Base-by-base conservation (phyloP, 192 early-diverging fungal genomes). In the Allomyces macrogynus region DNA sequence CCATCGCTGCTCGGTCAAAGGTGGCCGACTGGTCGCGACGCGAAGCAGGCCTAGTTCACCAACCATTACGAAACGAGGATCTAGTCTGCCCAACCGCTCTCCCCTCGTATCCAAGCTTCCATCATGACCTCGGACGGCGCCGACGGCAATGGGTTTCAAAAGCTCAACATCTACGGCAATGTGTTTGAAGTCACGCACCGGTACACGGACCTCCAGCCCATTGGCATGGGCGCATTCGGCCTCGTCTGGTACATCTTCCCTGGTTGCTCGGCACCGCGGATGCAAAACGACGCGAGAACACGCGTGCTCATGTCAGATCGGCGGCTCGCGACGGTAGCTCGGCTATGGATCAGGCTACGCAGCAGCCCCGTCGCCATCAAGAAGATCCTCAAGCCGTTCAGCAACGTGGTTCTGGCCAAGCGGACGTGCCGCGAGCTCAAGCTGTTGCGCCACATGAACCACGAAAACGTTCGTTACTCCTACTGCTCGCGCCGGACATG, bases 191-290 rank as follows among this genome's bases (percentile, higher is more conserved):
- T 91, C 42, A 91, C 87, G 16, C 49, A 40, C 69, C 88, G 87
- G 69, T 95, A 96, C 81, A 84, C 87, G 11, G 86, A 92, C 76
- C 78, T 96, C 60, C 85, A 93, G 71, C 89, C 93, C 10, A 87
- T 97, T 23, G 95, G 95, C 32, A 92, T 95, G 88, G 95, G 95
- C 49, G 91, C 95, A 5, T 97, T 95, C 74, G 95, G 95, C 73
- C 79, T 97, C 9, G 95, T 97, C 23, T 97, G 94, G 89, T 93
- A 82, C 75, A 7, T 40, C 0, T n/a, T n/a, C n/a, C n/a, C n/a
- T n/a, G n/a, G n/a, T n/a, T n/a, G n/a, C n/a, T n/a, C n/a, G n/a
- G n/a, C n/a, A n/a, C n/a, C n/a, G n/a, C 32, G 7, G 32, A 40
- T 40, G 32, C 32, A 40, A n/a, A 40, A 8, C 7, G 32, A 8